Percentiles rank a stretch among this genome's conserved stretches.
These are phyloP conservation scores for Chlorophyllum brunneum DNA, from an alignment of 768 basidiomycete genomes.

Conservation along the genomic window DNA sequence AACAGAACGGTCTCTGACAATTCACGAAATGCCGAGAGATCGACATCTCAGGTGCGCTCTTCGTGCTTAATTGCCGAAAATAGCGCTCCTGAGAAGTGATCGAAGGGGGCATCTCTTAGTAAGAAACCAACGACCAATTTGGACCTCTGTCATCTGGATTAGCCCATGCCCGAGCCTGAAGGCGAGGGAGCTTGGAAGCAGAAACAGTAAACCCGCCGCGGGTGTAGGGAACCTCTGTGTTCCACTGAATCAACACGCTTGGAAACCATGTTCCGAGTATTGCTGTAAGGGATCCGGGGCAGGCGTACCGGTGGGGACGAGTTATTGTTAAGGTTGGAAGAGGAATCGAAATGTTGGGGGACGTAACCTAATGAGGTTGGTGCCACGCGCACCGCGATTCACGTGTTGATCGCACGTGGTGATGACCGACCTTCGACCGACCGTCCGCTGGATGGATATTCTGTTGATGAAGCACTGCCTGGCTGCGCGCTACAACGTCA, in stretches of 20 bases:
- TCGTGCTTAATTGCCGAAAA: slow-evolving; percentile 4
- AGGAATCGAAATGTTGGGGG: not conserved
- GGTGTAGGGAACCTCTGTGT: too few relatives aligned
- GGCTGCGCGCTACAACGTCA: not conserved
- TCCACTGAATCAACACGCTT: too few relatives aligned
- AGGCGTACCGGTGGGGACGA: not conserved
- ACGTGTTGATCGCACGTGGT: slow-evolving; percentile 4
- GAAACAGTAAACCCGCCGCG: too few relatives aligned
- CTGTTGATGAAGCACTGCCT: too few relatives aligned
- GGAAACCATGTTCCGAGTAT: too few relatives aligned
- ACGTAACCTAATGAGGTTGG: not conserved
- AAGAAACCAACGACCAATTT: too few relatives aligned
- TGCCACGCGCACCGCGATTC: not conserved
- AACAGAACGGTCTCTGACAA: slow-evolving; percentile 13
- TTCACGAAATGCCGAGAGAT: slow-evolving; percentile 14
- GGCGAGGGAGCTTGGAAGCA: too few relatives aligned
- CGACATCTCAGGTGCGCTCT: slow-evolving; percentile 9
- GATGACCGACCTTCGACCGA: too few relatives aligned
- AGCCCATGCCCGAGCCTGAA: not conserved
- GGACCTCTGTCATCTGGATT: too few relatives aligned
- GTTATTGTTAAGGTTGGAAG: not conserved
- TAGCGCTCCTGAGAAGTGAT: not conserved
- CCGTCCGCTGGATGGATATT: too few relatives aligned
- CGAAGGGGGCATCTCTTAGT: not conserved
- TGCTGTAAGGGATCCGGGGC: not conserved